A percentile compares a stretch with the other conserved stretches of the same genome.
phyloP scores from a whole-genome alignment of 2,329 filamentous ascomycete genomes.

The Ceratocystis diversiconidia region DNA sequence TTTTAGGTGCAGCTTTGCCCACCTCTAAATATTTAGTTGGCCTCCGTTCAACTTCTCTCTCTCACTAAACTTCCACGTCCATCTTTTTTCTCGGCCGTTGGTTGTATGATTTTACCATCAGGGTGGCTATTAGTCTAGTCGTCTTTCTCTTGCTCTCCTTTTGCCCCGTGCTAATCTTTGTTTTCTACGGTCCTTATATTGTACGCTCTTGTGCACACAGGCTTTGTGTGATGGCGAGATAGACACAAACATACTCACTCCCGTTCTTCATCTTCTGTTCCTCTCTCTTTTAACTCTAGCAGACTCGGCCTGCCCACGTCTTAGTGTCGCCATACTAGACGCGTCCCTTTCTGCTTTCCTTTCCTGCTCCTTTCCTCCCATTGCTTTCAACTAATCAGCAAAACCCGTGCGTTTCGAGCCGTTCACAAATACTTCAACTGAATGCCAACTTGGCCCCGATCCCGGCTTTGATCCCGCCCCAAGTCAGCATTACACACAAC shows the following conservation, averaged over 20 bases:
- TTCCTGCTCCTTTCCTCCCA: no score
- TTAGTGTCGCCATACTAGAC: no score
- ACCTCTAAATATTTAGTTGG: conserved; percentile 9
- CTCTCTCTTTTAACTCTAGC: not conserved
- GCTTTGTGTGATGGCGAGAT: no score
- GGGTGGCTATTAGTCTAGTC: not conserved
- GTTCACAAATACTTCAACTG: no score
- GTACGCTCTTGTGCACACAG: not conserved
- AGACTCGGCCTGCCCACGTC: no score
- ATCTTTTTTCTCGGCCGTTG: not conserved
- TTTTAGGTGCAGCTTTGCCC: conserved; percentile 15
- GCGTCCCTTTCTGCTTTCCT: no score
- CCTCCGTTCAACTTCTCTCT: conserved; percentile 4
- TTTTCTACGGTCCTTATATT: conserved; percentile 10
- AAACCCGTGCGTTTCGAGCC: no score
- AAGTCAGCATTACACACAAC: not conserved
- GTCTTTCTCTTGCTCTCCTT: not conserved
- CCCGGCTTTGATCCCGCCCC: not conserved
- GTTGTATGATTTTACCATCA: not conserved
- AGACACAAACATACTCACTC: not conserved
- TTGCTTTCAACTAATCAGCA: no score
- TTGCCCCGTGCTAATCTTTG: not conserved
- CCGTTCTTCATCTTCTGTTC: not conserved
- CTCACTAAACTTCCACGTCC: not conserved
- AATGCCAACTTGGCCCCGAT: not conserved